Base-by-base conservation (phyloP, 116 monocot species). In the Cymodocea nodosa region DNA sequence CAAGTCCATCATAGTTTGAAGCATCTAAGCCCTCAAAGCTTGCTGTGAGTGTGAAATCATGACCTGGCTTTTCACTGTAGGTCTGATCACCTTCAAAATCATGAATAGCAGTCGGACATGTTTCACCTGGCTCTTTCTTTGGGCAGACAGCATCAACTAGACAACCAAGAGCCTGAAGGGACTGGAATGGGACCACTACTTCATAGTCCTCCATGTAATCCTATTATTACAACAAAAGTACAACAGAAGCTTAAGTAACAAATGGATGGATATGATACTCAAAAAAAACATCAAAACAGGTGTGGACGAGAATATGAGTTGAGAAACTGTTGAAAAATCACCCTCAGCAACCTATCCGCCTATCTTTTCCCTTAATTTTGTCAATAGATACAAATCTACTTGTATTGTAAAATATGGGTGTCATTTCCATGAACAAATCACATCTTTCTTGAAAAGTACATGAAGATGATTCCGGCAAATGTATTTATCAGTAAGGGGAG, bases 201-300 rank as follows among this genome's bases (percentile, higher is more conserved):
- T 97, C 95, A 73, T 87, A 97, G 72, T 90, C 85, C 70, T 97
- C 95, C 95, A 95, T 90, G 74, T 60, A 90, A 68, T 95, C 95
- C 94, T 94, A 68, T 16, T 6, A 69, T 57, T 6, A 44, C 44
- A 25, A 9, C 2, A 72, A 8, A 22, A 52, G 15, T 64, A 12
- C 22, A 17, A 49, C 5, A 10, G 37, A 63, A 35, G 7, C 15
- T 30, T 37, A 52, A 35, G 52, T 14, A 25, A 66, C 17, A 51
- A 52, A 5, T 17, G 2, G 5, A 9, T 17, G 15, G 5, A 4
- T 6, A 44, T n/a, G n/a, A n/a, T n/a, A n/a, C n/a, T n/a, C n/a
- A n/a, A n/a, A n/a, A n/a, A n/a, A n/a, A n/a, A n/a, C n/a, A n/a
- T n/a, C n/a, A n/a, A 37, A 37, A 37, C 6, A 6, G 37, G 37